Base-by-base conservation (phyloP, 164 flowering plant genomes). In the Vitis rotundifolia region DNA sequence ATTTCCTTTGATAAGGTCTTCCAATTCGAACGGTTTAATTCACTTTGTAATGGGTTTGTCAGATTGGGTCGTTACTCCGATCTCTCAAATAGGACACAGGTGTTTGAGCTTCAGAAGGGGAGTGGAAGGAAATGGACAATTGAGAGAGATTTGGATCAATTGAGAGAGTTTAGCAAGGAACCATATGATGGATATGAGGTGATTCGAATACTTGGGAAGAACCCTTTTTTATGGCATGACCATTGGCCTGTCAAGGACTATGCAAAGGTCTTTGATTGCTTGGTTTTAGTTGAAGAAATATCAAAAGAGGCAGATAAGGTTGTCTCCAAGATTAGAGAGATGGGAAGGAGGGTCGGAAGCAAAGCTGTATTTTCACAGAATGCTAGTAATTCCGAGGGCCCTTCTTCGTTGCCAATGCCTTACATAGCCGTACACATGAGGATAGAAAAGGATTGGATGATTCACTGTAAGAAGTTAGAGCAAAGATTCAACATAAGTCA, bases 391-490 rank as follows among this genome's bases (percentile, higher is more conserved):
- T 63, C 62, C 3, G 61, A 52, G 44, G 70, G 61, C 9, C 60
- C 71, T 12, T 55, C 70, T 56, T 62, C 31, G 44, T 59, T 60
- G 53, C 73, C 71, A 11, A 52, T 77, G 14, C 86, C 97, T 59
- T 93, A 82, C 75, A 78, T 92, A 44, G 99, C 99, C 3, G 97
- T 96, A 18, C 99, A 96, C 80, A 87, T 96, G 99, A 89, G 99
- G 71, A 81, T 96, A 51, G 97, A 96, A 76, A 93, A 84, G 67
- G 98, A 96, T 48, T 92, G 99, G 99, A 96, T 96, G 99, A 91
- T 96, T 57, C 99, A 96, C 69, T 96, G 99, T 68, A 93, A 89
- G 85, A 93, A 93, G 68, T 72, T 82, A 29, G 98, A 96, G 79
- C 89, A 88, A 62, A 85, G 93, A 71, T 78, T 63, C 13, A 85